A percentile compares a stretch with the other conserved stretches of the same genome.
These are phyloP conservation scores for Macrolepiota dolichaula DNA, from an alignment of 768 basidiomycete genomes.

Conservation along the genomic window DNA sequence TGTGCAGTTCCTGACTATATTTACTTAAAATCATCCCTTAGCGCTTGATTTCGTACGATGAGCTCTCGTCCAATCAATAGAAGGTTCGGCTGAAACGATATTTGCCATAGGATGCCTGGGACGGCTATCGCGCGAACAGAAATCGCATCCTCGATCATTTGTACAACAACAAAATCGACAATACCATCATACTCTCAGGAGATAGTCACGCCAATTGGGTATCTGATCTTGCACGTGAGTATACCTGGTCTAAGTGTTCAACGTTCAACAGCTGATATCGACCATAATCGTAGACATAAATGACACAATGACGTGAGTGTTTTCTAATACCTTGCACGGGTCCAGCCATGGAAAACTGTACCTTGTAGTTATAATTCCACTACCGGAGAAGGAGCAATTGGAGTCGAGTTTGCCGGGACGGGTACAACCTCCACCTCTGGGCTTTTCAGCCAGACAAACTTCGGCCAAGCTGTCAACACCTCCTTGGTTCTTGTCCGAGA, in stretches of 20 bases:
- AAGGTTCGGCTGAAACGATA: not conserved
- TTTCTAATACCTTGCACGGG: not conserved
- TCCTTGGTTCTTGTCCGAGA: not conserved
- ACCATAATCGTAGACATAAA: constrained; percentile 37
- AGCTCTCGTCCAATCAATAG: not conserved
- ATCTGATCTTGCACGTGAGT: constrained; percentile 46
- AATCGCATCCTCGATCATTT: constrained; percentile 42
- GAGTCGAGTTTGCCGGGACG: constrained; percentile 56
- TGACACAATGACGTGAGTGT: constrained; percentile 39
- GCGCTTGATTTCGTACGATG: not conserved
- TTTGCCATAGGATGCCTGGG: constrained; percentile 48
- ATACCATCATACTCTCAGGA: constrained; percentile 52
- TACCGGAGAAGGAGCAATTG: constrained; percentile 47
- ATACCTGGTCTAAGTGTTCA: not conserved
- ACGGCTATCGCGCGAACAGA: constrained; percentile 55
- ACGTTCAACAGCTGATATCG: too few species aligned
- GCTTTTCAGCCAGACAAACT: not conserved
- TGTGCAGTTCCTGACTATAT: not conserved
- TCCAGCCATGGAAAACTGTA: not conserved
- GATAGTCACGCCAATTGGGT: constrained; percentile 65
- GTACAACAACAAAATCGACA: constrained; percentile 45
- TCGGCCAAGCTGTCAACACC: not conserved
- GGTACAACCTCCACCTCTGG: not conserved
- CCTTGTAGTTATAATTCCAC: constrained; percentile 39
- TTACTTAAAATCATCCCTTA: not conserved